Evolutionary conservation across 2,329 filamentous ascomycete genomes (phyloP).

Genomic region (Alternaria tenuissima): DNA sequence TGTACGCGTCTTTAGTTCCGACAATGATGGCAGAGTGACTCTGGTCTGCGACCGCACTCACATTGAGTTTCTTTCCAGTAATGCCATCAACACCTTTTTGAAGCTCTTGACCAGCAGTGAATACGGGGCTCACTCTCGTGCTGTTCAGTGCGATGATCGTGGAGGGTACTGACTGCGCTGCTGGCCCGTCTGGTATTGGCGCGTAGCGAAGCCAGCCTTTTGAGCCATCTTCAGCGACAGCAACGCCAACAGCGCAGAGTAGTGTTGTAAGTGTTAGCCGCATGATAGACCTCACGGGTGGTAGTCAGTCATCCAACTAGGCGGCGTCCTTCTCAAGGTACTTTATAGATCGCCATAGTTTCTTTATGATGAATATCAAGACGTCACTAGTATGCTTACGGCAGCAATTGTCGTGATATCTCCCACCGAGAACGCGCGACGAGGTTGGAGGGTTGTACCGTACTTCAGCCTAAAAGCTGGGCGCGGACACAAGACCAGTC

Average conservation of each 20-base stretch:
- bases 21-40: slow-evolving; percentile 55
- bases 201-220: slow-evolving; percentile 72
- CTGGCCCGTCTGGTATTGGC: slow-evolving; percentile 54
- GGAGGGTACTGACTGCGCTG: slow-evolving; percentile 56
- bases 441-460: slow-evolving; percentile 7
- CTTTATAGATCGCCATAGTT: slow-evolving; percentile 13
- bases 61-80: slow-evolving; percentile 58
- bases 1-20: slow-evolving; percentile 59
- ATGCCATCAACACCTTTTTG: slow-evolving; percentile 66
- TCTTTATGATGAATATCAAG: neutral
- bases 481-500: neutral
- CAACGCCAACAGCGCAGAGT: neutral
- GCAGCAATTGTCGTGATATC: slow-evolving; percentile 5
- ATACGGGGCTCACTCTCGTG: slow-evolving; percentile 64
- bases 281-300: slow-evolving; percentile 6
- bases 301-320: neutral
- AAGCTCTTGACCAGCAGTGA: slow-evolving; percentile 67
- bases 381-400: slow-evolving; percentile 6
- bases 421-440: slow-evolving; percentile 1
- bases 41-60: slow-evolving; percentile 38
- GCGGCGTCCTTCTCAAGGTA: neutral
- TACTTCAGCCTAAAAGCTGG: slow-evolving; percentile 20
- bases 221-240: slow-evolving; percentile 66
- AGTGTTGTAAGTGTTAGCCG: slow-evolving; percentile 12
- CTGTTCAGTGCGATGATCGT: slow-evolving; percentile 64